Percentiles rank a stretch among this genome's conserved stretches.
These are phyloP conservation scores for Leccinum fibrillosum DNA, from an alignment of 768 basidiomycete species.

Conservation along the genomic window DNA sequence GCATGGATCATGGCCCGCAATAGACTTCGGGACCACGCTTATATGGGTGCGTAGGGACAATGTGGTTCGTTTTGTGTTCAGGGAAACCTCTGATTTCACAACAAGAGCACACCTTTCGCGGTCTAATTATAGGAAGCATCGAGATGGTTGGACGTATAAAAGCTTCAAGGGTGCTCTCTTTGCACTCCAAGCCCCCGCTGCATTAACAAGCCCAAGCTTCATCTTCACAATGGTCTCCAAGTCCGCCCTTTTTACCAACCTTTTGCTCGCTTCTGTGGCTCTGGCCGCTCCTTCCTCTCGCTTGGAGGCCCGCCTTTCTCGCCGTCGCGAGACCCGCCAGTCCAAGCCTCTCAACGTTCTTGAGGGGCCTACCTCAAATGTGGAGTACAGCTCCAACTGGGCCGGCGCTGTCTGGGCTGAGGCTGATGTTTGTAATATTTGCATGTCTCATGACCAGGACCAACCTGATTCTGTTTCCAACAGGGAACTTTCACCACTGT, in stretches of 20 bases:
- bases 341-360: constrained; percentile 7
- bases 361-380: background rate
- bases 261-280: constrained; percentile 18
- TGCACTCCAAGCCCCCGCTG: background rate
- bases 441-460: background rate
- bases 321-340: constrained; percentile 13
- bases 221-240: constrained; percentile 18
- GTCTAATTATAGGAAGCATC: constrained; percentile 1
- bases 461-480: background rate
- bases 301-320: constrained; percentile 12
- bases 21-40: background rate
- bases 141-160: constrained; percentile 9
- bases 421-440: constrained; percentile 8
- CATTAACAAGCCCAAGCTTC: constrained; percentile 1
- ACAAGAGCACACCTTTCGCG: background rate
- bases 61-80: background rate
- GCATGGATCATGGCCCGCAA: background rate
- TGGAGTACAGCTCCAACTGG: constrained; percentile 20
- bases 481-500: constrained; percentile 12
- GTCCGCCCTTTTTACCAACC: constrained; percentile 10
- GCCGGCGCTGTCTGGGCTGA: constrained; percentile 16
- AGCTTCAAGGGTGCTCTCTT: background rate
- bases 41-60: background rate
- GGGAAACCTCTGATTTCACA: background rate
- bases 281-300: constrained; percentile 18